A percentile compares a stretch with the other conserved stretches of the same genome.
Conservation (phyloP, 306 rosid genomes). For the Fagus crenata region DNA sequence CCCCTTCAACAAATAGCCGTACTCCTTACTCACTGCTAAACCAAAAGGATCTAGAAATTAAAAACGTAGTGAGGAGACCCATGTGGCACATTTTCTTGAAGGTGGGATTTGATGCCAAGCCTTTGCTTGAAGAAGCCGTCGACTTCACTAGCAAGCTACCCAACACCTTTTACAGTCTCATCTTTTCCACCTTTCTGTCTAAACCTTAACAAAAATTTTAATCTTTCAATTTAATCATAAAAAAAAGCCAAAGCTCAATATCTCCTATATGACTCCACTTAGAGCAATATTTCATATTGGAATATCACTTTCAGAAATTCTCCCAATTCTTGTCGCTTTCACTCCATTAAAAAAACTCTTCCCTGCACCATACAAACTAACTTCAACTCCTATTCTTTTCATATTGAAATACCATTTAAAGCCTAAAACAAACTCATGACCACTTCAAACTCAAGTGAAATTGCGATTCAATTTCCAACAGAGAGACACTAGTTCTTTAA, state of each 20-base stretch:
- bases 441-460: neutral
- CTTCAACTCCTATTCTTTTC: slow-evolving; percentile 16
- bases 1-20: neutral
- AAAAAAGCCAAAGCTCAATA: neutral
- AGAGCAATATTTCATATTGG: slow-evolving; percentile 2
- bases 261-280: slow-evolving; percentile 12
- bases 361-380: slow-evolving; percentile 21
- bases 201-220: neutral
- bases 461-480: neutral
- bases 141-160: neutral
- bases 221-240: slow-evolving; percentile 8
- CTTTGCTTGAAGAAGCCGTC: neutral
- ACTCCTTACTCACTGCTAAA: neutral
- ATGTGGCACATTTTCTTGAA: neutral
- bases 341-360: neutral
- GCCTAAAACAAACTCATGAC: slow-evolving; percentile 4
- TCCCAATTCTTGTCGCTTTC: neutral
- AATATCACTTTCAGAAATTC: slow-evolving; percentile 11
- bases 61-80: neutral
- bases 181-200: neutral
- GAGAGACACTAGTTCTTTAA: neutral
- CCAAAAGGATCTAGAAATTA: neutral
- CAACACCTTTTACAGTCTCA: slow-evolving; percentile 2
- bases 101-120: slow-evolving; percentile 1
- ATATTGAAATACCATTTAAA: slow-evolving; percentile 14